phyloP scores from a whole-genome alignment of 805 yeast species.

The Candida ipomoeae region DNA sequence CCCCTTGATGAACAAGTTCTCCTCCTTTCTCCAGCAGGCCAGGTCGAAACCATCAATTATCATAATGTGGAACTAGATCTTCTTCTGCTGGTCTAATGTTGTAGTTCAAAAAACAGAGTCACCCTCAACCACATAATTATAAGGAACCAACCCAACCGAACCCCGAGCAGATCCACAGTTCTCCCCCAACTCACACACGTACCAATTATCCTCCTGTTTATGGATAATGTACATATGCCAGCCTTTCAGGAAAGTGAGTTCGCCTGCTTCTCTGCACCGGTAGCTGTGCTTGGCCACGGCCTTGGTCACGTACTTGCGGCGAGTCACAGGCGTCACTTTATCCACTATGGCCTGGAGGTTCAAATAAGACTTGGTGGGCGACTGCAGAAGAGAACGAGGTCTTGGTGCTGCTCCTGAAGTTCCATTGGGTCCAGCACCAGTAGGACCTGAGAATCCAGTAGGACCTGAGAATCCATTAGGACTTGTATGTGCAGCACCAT shows the following conservation, averaged over 20 bases:
- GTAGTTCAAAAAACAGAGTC: constrained; percentile 10
- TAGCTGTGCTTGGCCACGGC: constrained; percentile 39
- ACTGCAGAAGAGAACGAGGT: constrained; percentile 25
- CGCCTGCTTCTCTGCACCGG: constrained; percentile 40
- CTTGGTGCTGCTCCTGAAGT: background rate
- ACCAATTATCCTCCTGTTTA: constrained; percentile 45
- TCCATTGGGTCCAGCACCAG: no score
- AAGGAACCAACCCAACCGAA: constrained; percentile 40
- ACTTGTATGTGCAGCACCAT: no score
- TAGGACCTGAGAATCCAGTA: no score
- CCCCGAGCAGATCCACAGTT: constrained; percentile 33
- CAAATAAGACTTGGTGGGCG: constrained; percentile 33
- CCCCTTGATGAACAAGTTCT: no score
- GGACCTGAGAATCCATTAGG: no score
- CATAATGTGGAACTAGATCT: background rate
- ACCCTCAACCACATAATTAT: constrained; percentile 39
- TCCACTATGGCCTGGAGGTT: constrained; percentile 29
- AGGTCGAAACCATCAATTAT: background rate
- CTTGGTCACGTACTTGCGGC: constrained; percentile 27
- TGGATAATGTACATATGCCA: constrained; percentile 41
- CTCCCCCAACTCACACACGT: constrained; percentile 37
- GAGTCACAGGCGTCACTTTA: constrained; percentile 30
- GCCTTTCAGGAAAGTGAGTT: constrained; percentile 36
- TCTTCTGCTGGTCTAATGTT: no score
- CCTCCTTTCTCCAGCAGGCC: no score